Percentiles rank a stretch among this genome's conserved stretches.
phyloP scores from a whole-genome alignment of 768 basidiomycete species.

The Termitomyces sp. region DNA sequence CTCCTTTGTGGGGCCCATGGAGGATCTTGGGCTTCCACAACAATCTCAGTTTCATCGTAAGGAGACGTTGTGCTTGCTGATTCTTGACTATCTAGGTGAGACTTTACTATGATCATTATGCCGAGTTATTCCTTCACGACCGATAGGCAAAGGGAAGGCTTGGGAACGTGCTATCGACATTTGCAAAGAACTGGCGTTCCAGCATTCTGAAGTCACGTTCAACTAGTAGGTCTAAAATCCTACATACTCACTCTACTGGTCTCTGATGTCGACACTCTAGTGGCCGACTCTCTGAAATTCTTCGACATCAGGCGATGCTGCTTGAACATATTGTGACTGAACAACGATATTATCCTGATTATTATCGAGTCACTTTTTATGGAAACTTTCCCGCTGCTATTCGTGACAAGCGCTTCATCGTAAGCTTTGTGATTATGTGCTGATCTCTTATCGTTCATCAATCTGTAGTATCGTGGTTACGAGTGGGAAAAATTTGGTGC shows the following conservation, averaged over 20 bases:
- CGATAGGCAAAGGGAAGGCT: slow-evolving; percentile 87
- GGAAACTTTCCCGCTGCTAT: slow-evolving; percentile 86
- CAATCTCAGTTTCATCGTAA: slow-evolving; percentile 94
- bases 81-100: slow-evolving; percentile 87
- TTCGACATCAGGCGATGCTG: slow-evolving; percentile 81
- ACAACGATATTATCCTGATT: slow-evolving; percentile 85
- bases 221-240: slow-evolving; percentile 60
- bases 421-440: slow-evolving; percentile 31
- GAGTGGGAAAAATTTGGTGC: slow-evolving; percentile 92
- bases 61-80: slow-evolving; percentile 85
- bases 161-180: slow-evolving; percentile 94
- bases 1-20: slow-evolving; percentile 79
- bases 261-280: slow-evolving; percentile 28
- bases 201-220: slow-evolving; percentile 87
- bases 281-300: slow-evolving; percentile 76
- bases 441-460: slow-evolving; percentile 4
- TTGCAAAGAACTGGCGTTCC: slow-evolving; percentile 84
- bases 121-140: not conserved
- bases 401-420: slow-evolving; percentile 86
- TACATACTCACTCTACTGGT: not conserved
- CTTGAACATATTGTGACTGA: slow-evolving; percentile 81
- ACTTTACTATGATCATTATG: not conserved
- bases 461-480: slow-evolving; percentile 77
- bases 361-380: slow-evolving; percentile 91
- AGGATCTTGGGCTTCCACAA: slow-evolving; percentile 82